Conservation (phyloP, 225 moss, liverwort and hornwort genomes). For the Polytrichum commune region DNA sequence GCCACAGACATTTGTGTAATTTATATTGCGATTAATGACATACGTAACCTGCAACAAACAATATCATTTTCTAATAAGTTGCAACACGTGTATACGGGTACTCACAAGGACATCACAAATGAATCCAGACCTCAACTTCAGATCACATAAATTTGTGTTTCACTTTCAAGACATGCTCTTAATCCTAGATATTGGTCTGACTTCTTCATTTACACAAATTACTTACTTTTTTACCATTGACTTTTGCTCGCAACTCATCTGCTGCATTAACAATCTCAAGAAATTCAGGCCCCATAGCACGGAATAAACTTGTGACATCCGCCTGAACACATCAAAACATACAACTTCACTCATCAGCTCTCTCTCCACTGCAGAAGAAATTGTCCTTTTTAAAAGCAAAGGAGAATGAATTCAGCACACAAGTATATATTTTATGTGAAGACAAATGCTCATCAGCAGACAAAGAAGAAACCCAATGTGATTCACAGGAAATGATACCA, state of each 20-base stretch:
- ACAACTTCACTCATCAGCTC: constrained; percentile 4
- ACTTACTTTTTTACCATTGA: constrained; percentile 57
- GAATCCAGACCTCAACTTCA: constrained; percentile 1
- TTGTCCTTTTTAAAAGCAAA: background rate
- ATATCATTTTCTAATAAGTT: background rate
- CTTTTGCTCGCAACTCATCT: constrained; percentile 52
- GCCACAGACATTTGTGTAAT: constrained; percentile 87
- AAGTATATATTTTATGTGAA: no score
- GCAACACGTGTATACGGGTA: no score
- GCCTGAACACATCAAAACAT: constrained; percentile 29
- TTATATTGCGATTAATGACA: constrained; percentile 83
- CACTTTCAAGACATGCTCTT: no score
- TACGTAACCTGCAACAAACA: constrained; percentile 65
- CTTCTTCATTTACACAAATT: background rate
- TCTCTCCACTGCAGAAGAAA: constrained; percentile 13
- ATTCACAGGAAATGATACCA: constrained; percentile 23
- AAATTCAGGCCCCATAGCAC: constrained; percentile 60
- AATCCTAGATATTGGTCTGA: background rate
- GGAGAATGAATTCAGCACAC: no score
- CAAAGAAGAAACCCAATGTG: background rate
- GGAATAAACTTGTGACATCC: constrained; percentile 64
- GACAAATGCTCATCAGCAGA: background rate
- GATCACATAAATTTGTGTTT: background rate
- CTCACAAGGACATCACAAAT: background rate
- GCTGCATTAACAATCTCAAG: constrained; percentile 57